Evolutionary conservation across 139 green algal genomes (phyloP).

Genomic region (Picochlorum sp.): DNA sequence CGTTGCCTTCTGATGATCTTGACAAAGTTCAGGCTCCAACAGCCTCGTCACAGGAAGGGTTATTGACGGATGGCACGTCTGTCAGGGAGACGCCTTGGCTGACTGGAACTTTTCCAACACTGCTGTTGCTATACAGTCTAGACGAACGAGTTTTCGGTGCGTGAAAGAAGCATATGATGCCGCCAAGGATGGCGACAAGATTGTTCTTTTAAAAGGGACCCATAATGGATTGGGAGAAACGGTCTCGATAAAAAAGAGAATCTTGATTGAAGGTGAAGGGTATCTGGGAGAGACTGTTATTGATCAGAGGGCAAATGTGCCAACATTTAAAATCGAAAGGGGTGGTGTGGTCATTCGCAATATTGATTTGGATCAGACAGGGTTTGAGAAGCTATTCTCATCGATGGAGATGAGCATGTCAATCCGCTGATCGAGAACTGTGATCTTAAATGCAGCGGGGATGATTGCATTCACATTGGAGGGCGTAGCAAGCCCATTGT

Average conservation of each 20-base stretch:
- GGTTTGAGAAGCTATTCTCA: constrained; percentile 46
- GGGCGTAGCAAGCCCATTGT: constrained; percentile 31
- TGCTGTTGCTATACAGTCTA: not conserved
- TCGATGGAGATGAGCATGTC: constrained; percentile 20
- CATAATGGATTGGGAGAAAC: constrained; percentile 54
- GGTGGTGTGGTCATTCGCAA: constrained; percentile 39
- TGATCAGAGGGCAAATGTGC: constrained; percentile 51
- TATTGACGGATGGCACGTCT: not conserved
- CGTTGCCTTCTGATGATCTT: not conserved
- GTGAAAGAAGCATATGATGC: constrained; percentile 43
- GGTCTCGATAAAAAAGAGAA: constrained; percentile 41
- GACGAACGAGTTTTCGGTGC: constrained; percentile 42
- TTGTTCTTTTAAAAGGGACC: constrained; percentile 43
- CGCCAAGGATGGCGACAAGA: constrained; percentile 52
- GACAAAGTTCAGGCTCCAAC: too few relatives aligned
- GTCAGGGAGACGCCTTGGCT: constrained; percentile 10
- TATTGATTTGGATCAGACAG: constrained; percentile 52
- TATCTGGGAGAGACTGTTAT: constrained; percentile 40
- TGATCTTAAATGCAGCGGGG: constrained; percentile 44
- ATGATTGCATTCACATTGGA: constrained; percentile 38
- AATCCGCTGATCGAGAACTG: constrained; percentile 41
- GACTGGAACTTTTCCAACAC: constrained; percentile 16
- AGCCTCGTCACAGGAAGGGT: too few relatives aligned
- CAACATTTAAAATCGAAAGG: constrained; percentile 40
- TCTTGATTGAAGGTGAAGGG: constrained; percentile 56